Base-by-base conservation (phyloP, 2,329 filamentous ascomycete genomes). In the Phaeosphaeria sp. region DNA sequence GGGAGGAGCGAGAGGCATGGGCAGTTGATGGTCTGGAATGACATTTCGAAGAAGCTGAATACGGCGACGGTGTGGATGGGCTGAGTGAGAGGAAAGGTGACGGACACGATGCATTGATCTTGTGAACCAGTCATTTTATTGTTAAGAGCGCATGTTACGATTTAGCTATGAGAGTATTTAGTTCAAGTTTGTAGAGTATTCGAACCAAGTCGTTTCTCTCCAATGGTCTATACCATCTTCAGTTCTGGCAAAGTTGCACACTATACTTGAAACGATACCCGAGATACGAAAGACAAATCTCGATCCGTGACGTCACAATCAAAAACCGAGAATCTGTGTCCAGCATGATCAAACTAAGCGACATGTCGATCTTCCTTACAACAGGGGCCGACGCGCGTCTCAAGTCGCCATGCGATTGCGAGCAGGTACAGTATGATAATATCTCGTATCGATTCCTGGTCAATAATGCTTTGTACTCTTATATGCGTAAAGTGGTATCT, bases 11-110 rank as follows among this genome's bases (percentile, higher is more conserved):
- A 56, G 46, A 69, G 57, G 39, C 62, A 55, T 21, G 67, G 55
- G 13, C 65, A 69, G 27, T 46, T 73, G 52, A 68, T 69, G 22
- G 69, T 72, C 6, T 75, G 71, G 67, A 76, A 76, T 57, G 62
- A 71, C 6, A 75, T 76, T 20, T 74, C 72, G n/a, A 63, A 62
- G 50, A 62, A 71, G 48, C 51, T 76, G 27, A 67, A 69, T 0
- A 74, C 62, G 62, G 69, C 67, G 23, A 55, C 46, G 15, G 49
- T 55, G 36, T 46, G 41, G 23, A 21, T 36, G 30, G 30, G 30
- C 3, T 36, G 30, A 36, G 25, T n/a, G 21, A 41, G 4, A n/a
- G 44, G 41, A 44, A 18, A 30, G 10, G 21, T 42, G 39, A n/a
- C n/a, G n/a, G n/a, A n/a, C n/a, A n/a, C n/a, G n/a, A n/a, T n/a